These are phyloP conservation scores for Phytophthora europaea DNA, from an alignment of 352 stramenopile genomes.

Conservation along the genomic window DNA sequence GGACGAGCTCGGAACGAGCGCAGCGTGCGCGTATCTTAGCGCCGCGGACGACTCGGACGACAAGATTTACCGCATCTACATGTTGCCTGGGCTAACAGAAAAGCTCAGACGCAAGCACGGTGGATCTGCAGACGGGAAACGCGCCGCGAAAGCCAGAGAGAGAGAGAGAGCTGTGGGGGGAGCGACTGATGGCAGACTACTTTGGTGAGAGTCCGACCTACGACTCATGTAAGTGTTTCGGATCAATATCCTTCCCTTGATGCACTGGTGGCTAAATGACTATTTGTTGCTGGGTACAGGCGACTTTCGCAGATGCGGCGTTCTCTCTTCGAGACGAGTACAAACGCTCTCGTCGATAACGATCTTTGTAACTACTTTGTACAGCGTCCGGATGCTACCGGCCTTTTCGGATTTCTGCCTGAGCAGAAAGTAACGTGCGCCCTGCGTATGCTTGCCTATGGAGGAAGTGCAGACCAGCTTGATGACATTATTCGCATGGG, in stretches of 20 bases:
- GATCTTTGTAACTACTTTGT: neutral
- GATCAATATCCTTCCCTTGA: too few species aligned
- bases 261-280: too few species aligned
- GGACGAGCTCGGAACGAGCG: too few species aligned
- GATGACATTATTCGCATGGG: conserved; percentile 11
- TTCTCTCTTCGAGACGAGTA: neutral
- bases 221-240: too few species aligned
- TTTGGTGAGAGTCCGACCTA: too few species aligned
- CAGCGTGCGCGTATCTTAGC: too few species aligned
- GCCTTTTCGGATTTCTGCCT: neutral
- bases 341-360: neutral
- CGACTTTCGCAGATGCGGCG: neutral
- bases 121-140: neutral
- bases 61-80: neutral
- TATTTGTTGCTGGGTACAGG: neutral
- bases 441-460: neutral
- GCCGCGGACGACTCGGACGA: neutral
- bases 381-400: neutral
- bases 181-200: too few species aligned
- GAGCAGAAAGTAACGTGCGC: neutral
- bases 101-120: neutral
- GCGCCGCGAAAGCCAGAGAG: too few species aligned
- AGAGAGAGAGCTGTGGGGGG: too few species aligned
- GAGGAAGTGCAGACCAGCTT: neutral
- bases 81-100: neutral